A percentile compares a stretch with the other conserved stretches of the same genome.
Evolutionary conservation across 768 basidiomycete species (phyloP).

Genomic region (Cubamyces sp.): DNA sequence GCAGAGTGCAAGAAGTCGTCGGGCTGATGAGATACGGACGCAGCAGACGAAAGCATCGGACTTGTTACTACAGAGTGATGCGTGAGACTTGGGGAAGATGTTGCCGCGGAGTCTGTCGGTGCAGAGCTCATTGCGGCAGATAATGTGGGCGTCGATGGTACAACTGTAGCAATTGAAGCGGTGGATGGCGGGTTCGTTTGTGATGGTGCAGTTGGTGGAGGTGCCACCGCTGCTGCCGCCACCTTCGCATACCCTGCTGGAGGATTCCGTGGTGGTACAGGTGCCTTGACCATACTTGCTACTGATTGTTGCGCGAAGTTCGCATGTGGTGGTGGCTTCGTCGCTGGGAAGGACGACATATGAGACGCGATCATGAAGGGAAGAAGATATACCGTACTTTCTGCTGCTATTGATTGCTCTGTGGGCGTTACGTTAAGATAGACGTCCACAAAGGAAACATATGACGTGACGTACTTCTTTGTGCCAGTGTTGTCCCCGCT

Average conservation of each 20-base stretch:
- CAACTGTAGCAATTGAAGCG: conserved; percentile 42
- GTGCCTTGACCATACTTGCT: conserved; percentile 74
- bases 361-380: conserved; percentile 5
- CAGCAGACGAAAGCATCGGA: conserved; percentile 78
- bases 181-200: conserved; percentile 36
- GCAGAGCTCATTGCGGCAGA: conserved; percentile 38
- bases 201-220: conserved; percentile 44
- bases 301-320: conserved; percentile 83
- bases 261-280: conserved; percentile 62
- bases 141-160: conserved; percentile 43
- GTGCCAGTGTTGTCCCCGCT: conserved; percentile 58
- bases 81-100: conserved; percentile 83
- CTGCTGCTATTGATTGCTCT: conserved; percentile 69
- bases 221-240: conserved; percentile 66
- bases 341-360: conserved; percentile 35
- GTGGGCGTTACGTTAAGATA: conserved; percentile 27
- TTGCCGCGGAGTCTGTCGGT: conserved; percentile 40
- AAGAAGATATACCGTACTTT: conserved; percentile 47
- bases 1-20: conserved; percentile 71
- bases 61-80: conserved; percentile 81
- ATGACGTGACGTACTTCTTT: conserved; percentile 65
- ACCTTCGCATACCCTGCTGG: conserved; percentile 93
- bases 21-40: conserved; percentile 59
- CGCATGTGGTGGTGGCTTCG: conserved; percentile 79
- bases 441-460: not conserved